Evolutionary conservation across 805 yeast species (phyloP).

Genomic region (Candida pini): DNA sequence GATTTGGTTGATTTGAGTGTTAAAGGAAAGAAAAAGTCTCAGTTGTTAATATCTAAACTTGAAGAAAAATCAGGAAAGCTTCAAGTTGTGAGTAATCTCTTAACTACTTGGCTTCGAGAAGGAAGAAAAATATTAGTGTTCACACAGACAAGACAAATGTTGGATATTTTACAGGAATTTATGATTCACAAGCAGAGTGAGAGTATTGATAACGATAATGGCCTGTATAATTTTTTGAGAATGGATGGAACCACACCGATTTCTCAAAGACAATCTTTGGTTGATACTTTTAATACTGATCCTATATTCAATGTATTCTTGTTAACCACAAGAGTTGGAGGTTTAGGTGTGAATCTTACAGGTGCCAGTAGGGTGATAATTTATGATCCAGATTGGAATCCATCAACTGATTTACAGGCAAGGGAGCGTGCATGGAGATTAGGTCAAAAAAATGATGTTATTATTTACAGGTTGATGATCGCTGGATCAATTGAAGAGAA

Average conservation of each 20-base stretch:
- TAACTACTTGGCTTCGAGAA: slow-evolving; percentile 71
- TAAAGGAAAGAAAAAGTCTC: slow-evolving; percentile 23
- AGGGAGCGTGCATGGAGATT: slow-evolving; percentile 96
- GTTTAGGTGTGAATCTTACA: slow-evolving; percentile 87
- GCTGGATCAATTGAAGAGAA: slow-evolving; percentile 96
- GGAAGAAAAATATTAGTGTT: slow-evolving; percentile 80
- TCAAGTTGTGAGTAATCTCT: slow-evolving; percentile 75
- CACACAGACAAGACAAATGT: slow-evolving; percentile 91
- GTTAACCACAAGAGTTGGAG: slow-evolving; percentile 93
- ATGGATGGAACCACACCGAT: slow-evolving; percentile 96
- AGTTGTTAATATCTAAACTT: slow-evolving; percentile 9
- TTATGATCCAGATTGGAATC: slow-evolving; percentile 98
- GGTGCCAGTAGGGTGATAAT: slow-evolving; percentile 95
- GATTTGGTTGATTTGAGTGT: slow-evolving; percentile 57
- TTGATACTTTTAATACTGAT: slow-evolving; percentile 72
- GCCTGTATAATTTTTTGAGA: slow-evolving; percentile 59
- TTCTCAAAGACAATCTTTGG: slow-evolving; percentile 66
- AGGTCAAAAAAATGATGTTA: slow-evolving; percentile 90
- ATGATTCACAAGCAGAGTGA: slow-evolving; percentile 36
- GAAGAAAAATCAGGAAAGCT: slow-evolving; percentile 78
- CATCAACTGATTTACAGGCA: slow-evolving; percentile 95
- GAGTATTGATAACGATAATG: slow-evolving; percentile 4
- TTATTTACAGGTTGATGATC: slow-evolving; percentile 85
- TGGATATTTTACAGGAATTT: slow-evolving; percentile 75
- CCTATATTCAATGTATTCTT: slow-evolving; percentile 58